Evolutionary conservation across 805 yeast genomes (phyloP).

Genomic region (Citeromyces nyonsensis): DNA sequence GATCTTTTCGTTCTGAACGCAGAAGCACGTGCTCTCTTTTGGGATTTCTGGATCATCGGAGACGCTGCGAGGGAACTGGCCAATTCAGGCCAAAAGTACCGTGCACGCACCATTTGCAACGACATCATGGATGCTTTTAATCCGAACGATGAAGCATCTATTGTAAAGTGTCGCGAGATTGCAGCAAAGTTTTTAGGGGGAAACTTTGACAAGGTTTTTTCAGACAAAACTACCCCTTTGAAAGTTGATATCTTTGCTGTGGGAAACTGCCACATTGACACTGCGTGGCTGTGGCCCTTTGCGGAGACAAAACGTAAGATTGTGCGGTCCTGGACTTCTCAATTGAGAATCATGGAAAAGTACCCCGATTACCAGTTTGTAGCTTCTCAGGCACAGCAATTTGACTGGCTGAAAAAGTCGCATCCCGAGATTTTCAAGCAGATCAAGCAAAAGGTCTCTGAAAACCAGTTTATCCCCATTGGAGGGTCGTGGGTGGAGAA

Average conservation of each 20-base stretch:
- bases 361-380: constrained; percentile 91
- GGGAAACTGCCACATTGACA: constrained; percentile 94
- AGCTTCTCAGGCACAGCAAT: constrained; percentile 94
- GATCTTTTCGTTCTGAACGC: constrained; percentile 73
- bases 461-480: constrained; percentile 71
- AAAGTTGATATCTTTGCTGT: constrained; percentile 59
- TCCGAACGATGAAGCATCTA: constrained; percentile 40
- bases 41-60: constrained; percentile 78
- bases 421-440: constrained; percentile 68
- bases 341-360: constrained; percentile 64
- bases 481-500: constrained; percentile 99
- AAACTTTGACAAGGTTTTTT: constrained; percentile 52
- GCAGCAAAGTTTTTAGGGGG: constrained; percentile 53
- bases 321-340: constrained; percentile 93
- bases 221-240: constrained; percentile 18
- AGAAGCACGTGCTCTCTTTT: constrained; percentile 61
- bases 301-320: constrained; percentile 90
- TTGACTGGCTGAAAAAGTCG: constrained; percentile 77
- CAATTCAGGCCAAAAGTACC: constrained; percentile 67
- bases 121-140: constrained; percentile 77
- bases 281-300: constrained; percentile 99
- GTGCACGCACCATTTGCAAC: constrained; percentile 69
- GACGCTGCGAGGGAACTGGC: constrained; percentile 86
- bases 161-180: constrained; percentile 48
- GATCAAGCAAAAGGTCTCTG: constrained; percentile 48